Conservation (phyloP, 768 basidiomycete species). For the Lactarius vividus region DNA sequence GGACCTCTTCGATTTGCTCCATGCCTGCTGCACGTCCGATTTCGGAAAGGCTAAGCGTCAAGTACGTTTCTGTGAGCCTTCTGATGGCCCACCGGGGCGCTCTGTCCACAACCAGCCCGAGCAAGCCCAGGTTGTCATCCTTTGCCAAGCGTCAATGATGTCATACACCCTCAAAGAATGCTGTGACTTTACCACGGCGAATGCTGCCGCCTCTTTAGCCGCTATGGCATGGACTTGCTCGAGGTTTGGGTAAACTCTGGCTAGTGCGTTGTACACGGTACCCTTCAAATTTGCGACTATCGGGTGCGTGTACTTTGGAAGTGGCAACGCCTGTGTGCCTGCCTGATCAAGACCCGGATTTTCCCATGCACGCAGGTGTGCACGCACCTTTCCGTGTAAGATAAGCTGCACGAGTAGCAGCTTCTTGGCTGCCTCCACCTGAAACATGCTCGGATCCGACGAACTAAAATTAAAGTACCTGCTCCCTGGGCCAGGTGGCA, state of each 20-base stretch:
- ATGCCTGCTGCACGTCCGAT: conserved; percentile 59
- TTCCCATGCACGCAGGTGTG: background rate
- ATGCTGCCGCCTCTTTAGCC: conserved; percentile 54
- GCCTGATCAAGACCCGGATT: background rate
- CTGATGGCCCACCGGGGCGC: conserved; percentile 77
- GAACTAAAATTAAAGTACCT: conserved; percentile 25
- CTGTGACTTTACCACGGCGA: conserved; percentile 46
- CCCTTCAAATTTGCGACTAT: conserved; percentile 61
- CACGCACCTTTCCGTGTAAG: conserved; percentile 64
- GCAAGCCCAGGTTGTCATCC: conserved; percentile 73
- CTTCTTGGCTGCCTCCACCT: conserved; percentile 88
- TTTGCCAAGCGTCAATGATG: conserved; percentile 30
- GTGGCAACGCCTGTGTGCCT: conserved; percentile 38
- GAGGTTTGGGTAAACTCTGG: conserved; percentile 63
- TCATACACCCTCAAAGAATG: conserved; percentile 1
- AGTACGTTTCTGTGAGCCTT: conserved; percentile 79
- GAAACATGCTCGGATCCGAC: conserved; percentile 57
- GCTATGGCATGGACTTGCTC: conserved; percentile 45
- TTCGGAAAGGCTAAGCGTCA: conserved; percentile 70
- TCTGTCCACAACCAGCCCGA: conserved; percentile 61
- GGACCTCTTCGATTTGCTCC: conserved; percentile 52
- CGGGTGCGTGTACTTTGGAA: conserved; percentile 74
- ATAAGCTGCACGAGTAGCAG: conserved; percentile 76
- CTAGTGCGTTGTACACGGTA: conserved; percentile 62
- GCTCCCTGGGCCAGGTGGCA: conserved; percentile 12